These are phyloP conservation scores for Acanthamoeba lugdunensis DNA, from an alignment of 208 protist genomes.

Conservation along the genomic window DNA sequence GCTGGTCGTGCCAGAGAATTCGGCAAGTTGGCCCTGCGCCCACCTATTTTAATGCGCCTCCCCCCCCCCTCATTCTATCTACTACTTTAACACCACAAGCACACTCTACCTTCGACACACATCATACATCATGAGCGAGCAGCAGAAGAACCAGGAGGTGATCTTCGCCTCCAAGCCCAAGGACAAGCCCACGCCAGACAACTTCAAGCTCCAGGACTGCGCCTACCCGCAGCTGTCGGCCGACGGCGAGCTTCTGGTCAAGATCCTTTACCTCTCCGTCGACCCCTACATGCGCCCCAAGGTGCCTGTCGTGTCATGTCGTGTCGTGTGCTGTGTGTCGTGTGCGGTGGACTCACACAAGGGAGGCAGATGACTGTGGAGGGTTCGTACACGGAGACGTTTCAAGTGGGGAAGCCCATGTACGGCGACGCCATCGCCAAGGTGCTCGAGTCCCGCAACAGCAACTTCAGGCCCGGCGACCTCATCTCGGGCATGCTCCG, in stretches of 20 bases:
- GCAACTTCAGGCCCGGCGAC: slow-evolving; percentile 7
- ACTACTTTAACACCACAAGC: too few relatives aligned
- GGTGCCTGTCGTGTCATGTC: background rate
- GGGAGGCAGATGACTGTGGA: slow-evolving; percentile 14
- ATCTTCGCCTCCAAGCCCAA: slow-evolving; percentile 48
- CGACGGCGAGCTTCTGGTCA: slow-evolving; percentile 46
- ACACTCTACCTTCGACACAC: too few relatives aligned
- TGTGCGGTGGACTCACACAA: too few relatives aligned
- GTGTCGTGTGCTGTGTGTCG: background rate
- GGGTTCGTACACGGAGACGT: slow-evolving; percentile 10
- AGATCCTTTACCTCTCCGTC: slow-evolving; percentile 42
- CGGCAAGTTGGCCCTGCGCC: too few relatives aligned
- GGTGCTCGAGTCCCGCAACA: slow-evolving; percentile 41
- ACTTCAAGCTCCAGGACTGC: slow-evolving; percentile 45
- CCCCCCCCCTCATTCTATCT: too few relatives aligned
- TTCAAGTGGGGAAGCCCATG: slow-evolving; percentile 34
- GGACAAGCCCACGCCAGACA: slow-evolving; percentile 29
- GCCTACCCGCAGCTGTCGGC: slow-evolving; percentile 3
- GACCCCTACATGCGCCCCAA: slow-evolving; percentile 69
- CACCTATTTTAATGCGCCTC: too few relatives aligned
- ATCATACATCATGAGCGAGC: background rate
- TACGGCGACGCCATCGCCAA: slow-evolving; percentile 46
- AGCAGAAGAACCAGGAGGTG: slow-evolving; percentile 32
- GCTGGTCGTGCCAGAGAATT: too few relatives aligned
- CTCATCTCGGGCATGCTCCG: slow-evolving; percentile 44